Evolutionary conservation across 768 basidiomycete species (phyloP).

Genomic region (Kwoniella europaea): DNA sequence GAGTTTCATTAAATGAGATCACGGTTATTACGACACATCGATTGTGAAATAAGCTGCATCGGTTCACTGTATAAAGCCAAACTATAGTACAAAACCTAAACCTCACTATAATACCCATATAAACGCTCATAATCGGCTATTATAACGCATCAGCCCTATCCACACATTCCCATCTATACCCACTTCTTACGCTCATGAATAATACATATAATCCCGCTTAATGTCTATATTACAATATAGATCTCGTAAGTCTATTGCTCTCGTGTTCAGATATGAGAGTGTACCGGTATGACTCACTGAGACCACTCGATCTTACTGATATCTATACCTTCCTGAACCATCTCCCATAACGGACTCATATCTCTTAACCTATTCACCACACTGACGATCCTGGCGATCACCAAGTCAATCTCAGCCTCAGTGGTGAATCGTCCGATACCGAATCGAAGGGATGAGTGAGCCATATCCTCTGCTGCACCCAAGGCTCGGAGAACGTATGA

Average conservation of each 20-base stretch:
- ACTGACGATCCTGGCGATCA: constrained; percentile 80
- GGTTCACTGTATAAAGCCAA: background rate
- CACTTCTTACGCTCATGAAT: background rate
- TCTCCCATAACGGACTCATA: constrained; percentile 99
- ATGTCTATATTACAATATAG: background rate
- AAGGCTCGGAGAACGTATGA: constrained; percentile 97
- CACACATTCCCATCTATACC: too few species aligned
- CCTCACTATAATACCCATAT: too few species aligned
- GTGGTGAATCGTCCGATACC: constrained; percentile 98
- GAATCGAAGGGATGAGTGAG: constrained; percentile 95
- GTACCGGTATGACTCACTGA: constrained; percentile 41
- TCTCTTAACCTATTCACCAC: constrained; percentile 89
- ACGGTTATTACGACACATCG: too few species aligned
- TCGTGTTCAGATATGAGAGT: too few species aligned
- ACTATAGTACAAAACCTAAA: background rate
- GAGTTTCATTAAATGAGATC: too few species aligned
- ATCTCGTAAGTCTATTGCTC: too few species aligned
- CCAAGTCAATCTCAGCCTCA: constrained; percentile 94
- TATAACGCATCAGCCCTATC: background rate
- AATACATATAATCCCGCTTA: background rate
- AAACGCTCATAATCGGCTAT: background rate
- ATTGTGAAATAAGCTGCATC: background rate
- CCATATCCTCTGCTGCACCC: constrained; percentile 98
- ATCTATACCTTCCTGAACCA: constrained; percentile 99
- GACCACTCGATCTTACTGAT: constrained; percentile 90